Base-by-base conservation (phyloP, 192 early-diverging fungal genomes). In the Rhizoclosmatium sp. region DNA sequence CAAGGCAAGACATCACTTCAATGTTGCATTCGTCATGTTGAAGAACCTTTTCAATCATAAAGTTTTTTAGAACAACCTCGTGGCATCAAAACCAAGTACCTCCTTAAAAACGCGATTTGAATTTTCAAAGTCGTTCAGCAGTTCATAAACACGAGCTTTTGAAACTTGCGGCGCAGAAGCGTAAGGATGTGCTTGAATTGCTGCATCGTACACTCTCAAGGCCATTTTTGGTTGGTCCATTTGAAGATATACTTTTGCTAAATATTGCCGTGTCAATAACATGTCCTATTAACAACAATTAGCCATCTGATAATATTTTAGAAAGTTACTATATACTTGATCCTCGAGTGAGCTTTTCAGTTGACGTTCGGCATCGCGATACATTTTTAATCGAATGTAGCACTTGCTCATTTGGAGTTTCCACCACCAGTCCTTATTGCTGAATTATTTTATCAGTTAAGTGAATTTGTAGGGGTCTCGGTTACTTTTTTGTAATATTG, bases 351-450 rank as follows among this genome's bases (percentile, higher is more conserved):
- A 71, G 39, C 48, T 65, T 61, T 82, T 51, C 10, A 83, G 59
- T 56, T 77, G 51, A 19, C 46, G 16, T 40, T 82, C 71, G 9
- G 82, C 82, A 40, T 83, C 82, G 31, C 49, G 58, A 31, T 42
- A 82, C 14, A 45, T 40, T 2, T 71, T 46, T 2, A 83, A 69
- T 31, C 45, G 31, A n/a, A 68, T 19, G 45, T 48, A 78, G 54
- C 82, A 83, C 58, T 65, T 67, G 14, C 76, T 75, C 5, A 82
- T 21, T 59, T 83, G 82, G 19, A 69, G 58, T 69, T 78, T 82
- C 82, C 82, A 83, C 82, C 82, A 83, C 82, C 82, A 84, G 31
- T 83, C 79, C 14, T 71, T 82, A 48, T 78, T 48, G 44, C 80
- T 77, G 75, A 14, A 48, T 1, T 31, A 19, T 19, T 42, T 14